Conservation (phyloP, 2,329 filamentous ascomycete species). For the Cladophialophora immunda region DNA sequence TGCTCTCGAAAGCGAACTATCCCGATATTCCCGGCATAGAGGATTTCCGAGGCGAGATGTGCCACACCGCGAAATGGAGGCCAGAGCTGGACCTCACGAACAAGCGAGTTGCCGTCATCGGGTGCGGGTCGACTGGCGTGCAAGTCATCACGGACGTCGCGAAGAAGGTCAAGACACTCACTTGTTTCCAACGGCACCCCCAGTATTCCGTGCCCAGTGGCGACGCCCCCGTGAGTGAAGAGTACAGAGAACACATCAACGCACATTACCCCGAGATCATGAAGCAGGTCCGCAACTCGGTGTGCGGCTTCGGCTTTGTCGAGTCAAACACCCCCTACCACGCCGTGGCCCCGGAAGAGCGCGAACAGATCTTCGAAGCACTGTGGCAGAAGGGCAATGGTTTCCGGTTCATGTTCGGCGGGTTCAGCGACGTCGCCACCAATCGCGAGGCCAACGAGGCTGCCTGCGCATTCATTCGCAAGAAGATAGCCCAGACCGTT, state of each 20-base stretch:
- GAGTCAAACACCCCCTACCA: conserved; percentile 50
- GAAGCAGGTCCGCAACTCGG: conserved; percentile 53
- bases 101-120: conserved; percentile 66
- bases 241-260: conserved; percentile 42
- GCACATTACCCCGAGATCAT: conserved; percentile 47
- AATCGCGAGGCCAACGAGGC: conserved; percentile 59
- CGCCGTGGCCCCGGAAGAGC: conserved; percentile 19
- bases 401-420: conserved; percentile 61
- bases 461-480: conserved; percentile 64
- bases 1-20: conserved; percentile 50
- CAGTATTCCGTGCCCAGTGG: conserved; percentile 29
- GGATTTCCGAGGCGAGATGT: conserved; percentile 49
- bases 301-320: conserved; percentile 66
- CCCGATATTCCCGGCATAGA: conserved; percentile 50
- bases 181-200: conserved; percentile 49
- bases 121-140: conserved; percentile 70
- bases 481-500: conserved; percentile 61
- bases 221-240: conserved; percentile 24
- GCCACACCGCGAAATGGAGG: conserved; percentile 56
- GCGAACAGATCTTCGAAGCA: conserved; percentile 58
- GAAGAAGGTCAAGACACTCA: conserved; percentile 44
- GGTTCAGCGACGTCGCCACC: conserved; percentile 61
- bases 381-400: conserved; percentile 60
- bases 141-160: conserved; percentile 53
- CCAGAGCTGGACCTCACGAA: conserved; percentile 22